Evolutionary conservation across 257 asterid species (phyloP).

Genomic region (Craterostigma plantagineum): DNA sequence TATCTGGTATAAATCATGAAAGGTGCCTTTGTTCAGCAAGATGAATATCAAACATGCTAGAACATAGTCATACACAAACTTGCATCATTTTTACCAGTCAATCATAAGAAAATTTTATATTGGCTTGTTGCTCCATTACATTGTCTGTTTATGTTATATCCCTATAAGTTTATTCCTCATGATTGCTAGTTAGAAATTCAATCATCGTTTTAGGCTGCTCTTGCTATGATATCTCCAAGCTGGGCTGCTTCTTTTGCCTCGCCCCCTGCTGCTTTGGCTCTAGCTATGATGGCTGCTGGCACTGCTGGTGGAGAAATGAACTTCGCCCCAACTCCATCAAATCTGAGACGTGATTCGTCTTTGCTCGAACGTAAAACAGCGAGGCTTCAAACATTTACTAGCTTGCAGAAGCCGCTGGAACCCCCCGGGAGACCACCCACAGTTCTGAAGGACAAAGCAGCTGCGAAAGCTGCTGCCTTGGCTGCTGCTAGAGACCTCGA

Average conservation of each 20-base stretch:
- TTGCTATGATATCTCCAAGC: conserved; percentile 88
- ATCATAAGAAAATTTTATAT: no score
- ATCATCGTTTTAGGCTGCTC: conserved; percentile 56
- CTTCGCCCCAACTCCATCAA: conserved; percentile 43
- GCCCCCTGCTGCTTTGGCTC: conserved; percentile 97
- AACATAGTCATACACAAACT: no score
- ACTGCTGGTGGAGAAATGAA: conserved; percentile 84
- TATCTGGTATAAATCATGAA: no score
- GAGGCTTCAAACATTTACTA: conserved; percentile 75
- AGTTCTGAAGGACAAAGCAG: conserved; percentile 85
- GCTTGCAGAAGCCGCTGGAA: conserved; percentile 86
- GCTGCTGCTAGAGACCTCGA: conserved; percentile 99
- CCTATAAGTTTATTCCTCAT: not conserved
- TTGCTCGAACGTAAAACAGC: conserved; percentile 73
- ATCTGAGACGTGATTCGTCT: conserved; percentile 89
- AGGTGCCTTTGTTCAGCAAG: no score
- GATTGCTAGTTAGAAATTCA: conserved; percentile 9
- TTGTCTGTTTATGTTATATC: no score
- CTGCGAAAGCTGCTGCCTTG: conserved; percentile 96
- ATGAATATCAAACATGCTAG: no score
- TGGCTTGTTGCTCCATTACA: no score
- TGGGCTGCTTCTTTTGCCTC: conserved; percentile 99
- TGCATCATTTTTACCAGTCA: no score
- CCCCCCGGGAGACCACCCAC: conserved; percentile 50
- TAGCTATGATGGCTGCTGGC: conserved; percentile 98